Evolutionary conservation across 495 filamentous ascomycete genomes (phyloP).

Genomic region (Talaromyces nanjingensis): DNA sequence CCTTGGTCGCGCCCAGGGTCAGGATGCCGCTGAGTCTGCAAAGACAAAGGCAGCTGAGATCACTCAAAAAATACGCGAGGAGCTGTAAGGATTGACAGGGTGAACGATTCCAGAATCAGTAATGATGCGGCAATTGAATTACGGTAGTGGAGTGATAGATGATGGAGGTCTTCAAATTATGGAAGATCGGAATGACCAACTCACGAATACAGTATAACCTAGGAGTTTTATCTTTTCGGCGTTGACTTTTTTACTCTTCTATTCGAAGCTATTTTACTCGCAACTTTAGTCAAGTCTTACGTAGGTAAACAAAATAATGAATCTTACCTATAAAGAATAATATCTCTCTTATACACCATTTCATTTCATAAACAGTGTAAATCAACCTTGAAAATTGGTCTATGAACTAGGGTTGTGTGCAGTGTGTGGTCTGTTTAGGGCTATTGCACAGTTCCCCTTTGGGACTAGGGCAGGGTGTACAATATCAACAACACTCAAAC

Average conservation of each 20-base stretch:
- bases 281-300: neutral
- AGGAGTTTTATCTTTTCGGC: neutral
- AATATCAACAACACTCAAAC: neutral
- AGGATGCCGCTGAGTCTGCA: constrained; percentile 42
- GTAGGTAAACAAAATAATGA: neutral
- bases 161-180: neutral
- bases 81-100: constrained; percentile 22
- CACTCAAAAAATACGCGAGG: constrained; percentile 21
- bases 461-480: neutral
- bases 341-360: neutral
- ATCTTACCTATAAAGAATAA: neutral
- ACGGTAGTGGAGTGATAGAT: neutral
- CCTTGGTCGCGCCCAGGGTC: constrained; percentile 51
- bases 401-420: no score
- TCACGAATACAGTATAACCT: neutral
- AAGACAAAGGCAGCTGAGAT: constrained; percentile 27
- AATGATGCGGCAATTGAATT: neutral
- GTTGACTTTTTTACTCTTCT: neutral
- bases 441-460: neutral
- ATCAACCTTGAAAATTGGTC: no score
- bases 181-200: neutral
- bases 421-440: neutral
- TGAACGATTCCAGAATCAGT: neutral
- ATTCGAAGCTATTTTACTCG: neutral
- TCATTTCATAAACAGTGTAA: no score